Percentiles rank a stretch among this genome's conserved stretches.
phyloP scores from a whole-genome alignment of 2,329 filamentous ascomycete genomes.

The Claviceps sp. region DNA sequence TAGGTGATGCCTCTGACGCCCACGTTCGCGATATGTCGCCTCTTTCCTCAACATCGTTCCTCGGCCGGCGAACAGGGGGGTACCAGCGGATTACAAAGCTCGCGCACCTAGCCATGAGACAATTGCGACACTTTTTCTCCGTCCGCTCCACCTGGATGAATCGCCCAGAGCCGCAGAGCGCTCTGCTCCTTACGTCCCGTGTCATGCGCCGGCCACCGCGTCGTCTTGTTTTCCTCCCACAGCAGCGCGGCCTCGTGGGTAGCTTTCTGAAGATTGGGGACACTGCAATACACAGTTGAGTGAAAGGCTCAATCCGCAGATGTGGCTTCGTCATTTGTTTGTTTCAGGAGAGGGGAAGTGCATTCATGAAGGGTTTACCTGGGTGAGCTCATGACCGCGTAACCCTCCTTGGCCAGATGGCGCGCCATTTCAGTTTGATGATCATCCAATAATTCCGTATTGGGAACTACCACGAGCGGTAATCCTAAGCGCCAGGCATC shows the following conservation, averaged over 20 bases:
- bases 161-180: constrained; percentile 21
- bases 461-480: constrained; percentile 81
- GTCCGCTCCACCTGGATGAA: constrained; percentile 18
- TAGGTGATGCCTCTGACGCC: neutral
- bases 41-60: neutral
- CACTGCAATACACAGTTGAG: constrained; percentile 9
- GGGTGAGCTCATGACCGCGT: constrained; percentile 58
- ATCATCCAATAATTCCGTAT: constrained; percentile 69
- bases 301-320: no score
- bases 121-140: constrained; percentile 25
- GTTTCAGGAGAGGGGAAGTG: neutral
- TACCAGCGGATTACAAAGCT: constrained; percentile 7
- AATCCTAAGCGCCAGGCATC: constrained; percentile 63
- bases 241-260: constrained; percentile 24
- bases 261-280: constrained; percentile 21
- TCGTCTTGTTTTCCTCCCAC: constrained; percentile 20
- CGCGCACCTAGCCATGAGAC: constrained; percentile 23
- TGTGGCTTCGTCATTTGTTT: neutral
- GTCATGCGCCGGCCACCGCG: constrained; percentile 21
- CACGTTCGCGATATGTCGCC: neutral
- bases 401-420: constrained; percentile 59
- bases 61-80: neutral
- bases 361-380: constrained; percentile 30
- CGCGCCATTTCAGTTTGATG: constrained; percentile 82
- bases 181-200: constrained; percentile 5